Conservation (phyloP, 768 basidiomycete species). For the Mycena indigotica region DNA sequence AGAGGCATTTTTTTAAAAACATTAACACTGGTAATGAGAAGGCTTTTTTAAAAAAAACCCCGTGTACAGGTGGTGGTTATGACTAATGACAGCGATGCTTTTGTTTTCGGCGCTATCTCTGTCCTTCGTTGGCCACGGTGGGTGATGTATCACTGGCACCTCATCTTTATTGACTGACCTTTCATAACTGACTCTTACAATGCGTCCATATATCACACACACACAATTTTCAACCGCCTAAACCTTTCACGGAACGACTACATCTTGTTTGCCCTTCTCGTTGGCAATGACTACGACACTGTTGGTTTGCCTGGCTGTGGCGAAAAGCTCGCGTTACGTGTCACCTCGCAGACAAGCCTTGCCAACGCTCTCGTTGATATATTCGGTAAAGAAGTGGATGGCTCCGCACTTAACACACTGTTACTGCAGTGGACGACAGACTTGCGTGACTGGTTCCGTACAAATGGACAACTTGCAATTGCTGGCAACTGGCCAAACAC, state of each 20-base stretch:
- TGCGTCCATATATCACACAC: background rate
- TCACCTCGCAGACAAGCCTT: background rate
- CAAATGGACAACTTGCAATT: background rate
- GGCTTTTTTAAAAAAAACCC: too few relatives aligned
- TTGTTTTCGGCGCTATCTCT: constrained; percentile 38
- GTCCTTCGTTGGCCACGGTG: constrained; percentile 15
- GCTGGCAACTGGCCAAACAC: background rate
- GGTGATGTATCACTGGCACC: background rate
- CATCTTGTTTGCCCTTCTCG: background rate
- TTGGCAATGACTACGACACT: background rate
- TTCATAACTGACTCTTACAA: background rate
- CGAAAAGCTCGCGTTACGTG: background rate
- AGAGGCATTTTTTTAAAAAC: too few relatives aligned
- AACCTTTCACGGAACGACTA: background rate
- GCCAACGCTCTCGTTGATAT: background rate
- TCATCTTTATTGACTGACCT: background rate
- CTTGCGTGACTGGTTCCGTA: background rate
- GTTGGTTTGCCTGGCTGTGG: background rate
- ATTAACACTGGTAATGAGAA: too few relatives aligned
- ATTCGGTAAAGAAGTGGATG: background rate
- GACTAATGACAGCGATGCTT: constrained; percentile 41
- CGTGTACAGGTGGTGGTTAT: too few relatives aligned
- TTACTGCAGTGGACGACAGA: background rate
- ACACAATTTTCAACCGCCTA: too few relatives aligned
- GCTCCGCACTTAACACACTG: background rate